These are phyloP conservation scores for Alternaria ethzedia DNA, from an alignment of 2,329 filamentous ascomycete genomes.

Conservation along the genomic window DNA sequence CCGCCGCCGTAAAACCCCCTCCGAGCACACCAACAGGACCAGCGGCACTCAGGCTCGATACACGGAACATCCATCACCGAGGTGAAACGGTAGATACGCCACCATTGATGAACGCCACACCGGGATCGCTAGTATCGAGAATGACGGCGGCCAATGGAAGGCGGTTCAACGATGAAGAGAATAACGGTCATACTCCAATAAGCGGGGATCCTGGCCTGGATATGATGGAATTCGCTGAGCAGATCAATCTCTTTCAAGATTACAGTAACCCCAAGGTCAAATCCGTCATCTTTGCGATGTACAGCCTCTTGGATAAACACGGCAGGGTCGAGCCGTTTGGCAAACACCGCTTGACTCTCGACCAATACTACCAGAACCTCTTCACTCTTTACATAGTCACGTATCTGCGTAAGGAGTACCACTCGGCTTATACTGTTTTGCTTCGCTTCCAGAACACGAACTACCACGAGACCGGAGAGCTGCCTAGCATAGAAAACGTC, in stretches of 20 bases:
- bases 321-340: background rate
- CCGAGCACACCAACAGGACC: background rate
- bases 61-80: background rate
- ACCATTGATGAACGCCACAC: background rate
- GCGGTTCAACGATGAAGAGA: background rate
- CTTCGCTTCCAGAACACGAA: slow-evolving; percentile 22
- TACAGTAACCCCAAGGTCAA: background rate
- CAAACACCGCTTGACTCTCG: background rate
- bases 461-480: background rate
- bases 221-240: background rate
- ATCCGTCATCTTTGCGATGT: slow-evolving; percentile 3
- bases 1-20: background rate
- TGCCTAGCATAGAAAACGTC: background rate
- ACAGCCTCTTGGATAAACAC: background rate
- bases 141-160: background rate
- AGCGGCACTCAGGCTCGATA: background rate
- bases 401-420: background rate
- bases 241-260: background rate
- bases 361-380: slow-evolving; percentile 21
- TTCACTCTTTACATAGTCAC: slow-evolving; percentile 21
- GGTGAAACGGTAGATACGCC: background rate
- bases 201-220: background rate
- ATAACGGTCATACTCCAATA: background rate
- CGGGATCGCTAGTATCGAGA: background rate
- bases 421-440: slow-evolving; percentile 14